Evolutionary conservation across 2,329 filamentous ascomycete genomes (phyloP).

Genomic region (Trichoderma sp.): DNA sequence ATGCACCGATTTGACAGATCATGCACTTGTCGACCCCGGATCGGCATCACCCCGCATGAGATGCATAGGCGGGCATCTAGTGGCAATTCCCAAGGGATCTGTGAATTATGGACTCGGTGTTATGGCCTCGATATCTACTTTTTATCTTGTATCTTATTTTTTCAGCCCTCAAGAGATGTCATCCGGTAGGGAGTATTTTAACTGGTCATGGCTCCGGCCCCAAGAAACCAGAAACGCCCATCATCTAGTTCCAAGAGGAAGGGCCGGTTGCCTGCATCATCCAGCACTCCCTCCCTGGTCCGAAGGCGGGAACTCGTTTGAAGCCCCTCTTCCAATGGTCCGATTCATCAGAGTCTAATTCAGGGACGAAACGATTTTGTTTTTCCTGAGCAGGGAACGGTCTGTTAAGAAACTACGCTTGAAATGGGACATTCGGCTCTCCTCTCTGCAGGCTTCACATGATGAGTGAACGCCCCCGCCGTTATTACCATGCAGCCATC

Average conservation of each 20-base stretch:
- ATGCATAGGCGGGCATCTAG: background rate
- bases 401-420: background rate
- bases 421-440: background rate
- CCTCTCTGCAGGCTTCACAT: background rate
- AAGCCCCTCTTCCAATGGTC: background rate
- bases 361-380: background rate
- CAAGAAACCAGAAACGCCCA: background rate
- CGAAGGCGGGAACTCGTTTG: background rate
- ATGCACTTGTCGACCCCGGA: constrained; percentile 12
- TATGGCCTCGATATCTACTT: background rate
- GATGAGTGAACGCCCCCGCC: background rate
- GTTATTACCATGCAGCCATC: constrained; percentile 18
- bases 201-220: constrained; percentile 3
- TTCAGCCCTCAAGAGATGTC: background rate
- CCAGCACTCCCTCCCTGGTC: background rate
- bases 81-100: background rate
- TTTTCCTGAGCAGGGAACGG: background rate
- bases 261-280: constrained; percentile 24
- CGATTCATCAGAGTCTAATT: background rate
- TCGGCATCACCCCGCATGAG: constrained; percentile 16
- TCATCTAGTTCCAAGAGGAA: constrained; percentile 3
- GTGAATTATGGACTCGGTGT: background rate
- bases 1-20: constrained; percentile 11
- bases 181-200: background rate
- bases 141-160: background rate